Conservation (phyloP, 768 basidiomycete species). For the Auricularia cornea region DNA sequence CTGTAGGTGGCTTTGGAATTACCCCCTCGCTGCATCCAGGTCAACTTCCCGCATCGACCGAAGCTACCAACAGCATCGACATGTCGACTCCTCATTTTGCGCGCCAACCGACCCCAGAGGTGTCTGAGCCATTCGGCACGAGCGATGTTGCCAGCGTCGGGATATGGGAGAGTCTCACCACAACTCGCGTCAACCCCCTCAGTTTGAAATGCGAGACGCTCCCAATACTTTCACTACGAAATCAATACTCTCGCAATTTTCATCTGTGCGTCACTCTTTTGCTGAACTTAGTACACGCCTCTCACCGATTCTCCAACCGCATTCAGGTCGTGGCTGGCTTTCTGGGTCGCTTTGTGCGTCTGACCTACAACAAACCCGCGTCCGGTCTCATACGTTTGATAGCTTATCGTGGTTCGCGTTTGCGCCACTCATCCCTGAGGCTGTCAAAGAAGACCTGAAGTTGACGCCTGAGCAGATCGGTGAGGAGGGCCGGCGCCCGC, state of each 20-base stretch:
- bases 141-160: too few species aligned
- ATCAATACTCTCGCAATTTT: conserved; percentile 41
- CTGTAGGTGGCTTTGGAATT: too few species aligned
- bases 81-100: too few species aligned
- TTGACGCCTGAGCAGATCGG: conserved; percentile 40
- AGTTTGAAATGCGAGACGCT: conserved; percentile 46
- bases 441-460: conserved; percentile 44
- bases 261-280: conserved; percentile 32
- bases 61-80: too few species aligned
- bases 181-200: conserved; percentile 32
- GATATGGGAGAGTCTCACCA: not conserved
- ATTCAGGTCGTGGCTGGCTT: conserved; percentile 31
- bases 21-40: too few species aligned
- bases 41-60: too few species aligned
- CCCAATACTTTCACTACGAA: conserved; percentile 40
- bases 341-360: conserved; percentile 41
- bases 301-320: not conserved
- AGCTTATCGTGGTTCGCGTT: conserved; percentile 50
- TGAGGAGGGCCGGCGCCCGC: conserved; percentile 13
- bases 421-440: conserved; percentile 49
- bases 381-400: not conserved
- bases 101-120: too few species aligned
- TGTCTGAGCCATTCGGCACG: too few species aligned
- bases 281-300: not conserved
- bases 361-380: not conserved